These are phyloP conservation scores for Pythium vanterpoolii DNA, from an alignment of 352 stramenopile genomes.

Conservation along the genomic window DNA sequence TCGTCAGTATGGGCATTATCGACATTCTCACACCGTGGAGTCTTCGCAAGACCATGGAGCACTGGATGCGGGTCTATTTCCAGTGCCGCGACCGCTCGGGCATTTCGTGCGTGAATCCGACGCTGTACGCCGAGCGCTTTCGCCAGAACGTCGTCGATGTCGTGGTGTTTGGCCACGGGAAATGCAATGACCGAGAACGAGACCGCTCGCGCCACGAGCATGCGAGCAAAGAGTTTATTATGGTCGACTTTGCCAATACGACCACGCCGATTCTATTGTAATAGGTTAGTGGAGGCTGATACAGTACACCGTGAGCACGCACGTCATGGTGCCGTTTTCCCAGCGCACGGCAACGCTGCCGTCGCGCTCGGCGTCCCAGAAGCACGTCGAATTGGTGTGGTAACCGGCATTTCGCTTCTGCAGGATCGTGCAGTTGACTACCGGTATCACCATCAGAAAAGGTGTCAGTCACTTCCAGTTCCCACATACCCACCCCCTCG, in stretches of 20 bases:
- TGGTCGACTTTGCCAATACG: slow-evolving; percentile 76
- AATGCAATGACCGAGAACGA: slow-evolving; percentile 3
- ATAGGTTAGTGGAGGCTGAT: slow-evolving; percentile 38
- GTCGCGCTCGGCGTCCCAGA: slow-evolving; percentile 84
- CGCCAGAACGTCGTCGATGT: slow-evolving; percentile 81
- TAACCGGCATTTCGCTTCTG: slow-evolving; percentile 87
- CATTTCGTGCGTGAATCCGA: slow-evolving; percentile 83
- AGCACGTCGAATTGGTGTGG: slow-evolving; percentile 85
- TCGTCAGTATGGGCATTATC: slow-evolving; percentile 96
- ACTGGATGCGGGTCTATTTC: slow-evolving; percentile 78
- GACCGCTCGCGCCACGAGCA: not conserved
- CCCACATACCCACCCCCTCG: not conserved
- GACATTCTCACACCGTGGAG: slow-evolving; percentile 97
- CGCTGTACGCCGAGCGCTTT: slow-evolving; percentile 81
- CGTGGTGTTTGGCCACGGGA: slow-evolving; percentile 66
- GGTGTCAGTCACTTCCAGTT: not conserved
- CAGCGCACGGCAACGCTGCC: slow-evolving; percentile 62
- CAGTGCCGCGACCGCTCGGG: slow-evolving; percentile 74
- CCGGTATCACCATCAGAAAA: not conserved
- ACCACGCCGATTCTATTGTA: slow-evolving; percentile 26
- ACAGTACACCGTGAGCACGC: slow-evolving; percentile 37
- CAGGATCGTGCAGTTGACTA: slow-evolving; percentile 87
- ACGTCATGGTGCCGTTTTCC: slow-evolving; percentile 37
- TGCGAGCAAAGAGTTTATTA: slow-evolving; percentile 58
- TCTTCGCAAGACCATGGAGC: slow-evolving; percentile 90